These are phyloP conservation scores for Ustilago hordei DNA, from an alignment of 1,284 basidiomycete species.

Conservation along the genomic window DNA sequence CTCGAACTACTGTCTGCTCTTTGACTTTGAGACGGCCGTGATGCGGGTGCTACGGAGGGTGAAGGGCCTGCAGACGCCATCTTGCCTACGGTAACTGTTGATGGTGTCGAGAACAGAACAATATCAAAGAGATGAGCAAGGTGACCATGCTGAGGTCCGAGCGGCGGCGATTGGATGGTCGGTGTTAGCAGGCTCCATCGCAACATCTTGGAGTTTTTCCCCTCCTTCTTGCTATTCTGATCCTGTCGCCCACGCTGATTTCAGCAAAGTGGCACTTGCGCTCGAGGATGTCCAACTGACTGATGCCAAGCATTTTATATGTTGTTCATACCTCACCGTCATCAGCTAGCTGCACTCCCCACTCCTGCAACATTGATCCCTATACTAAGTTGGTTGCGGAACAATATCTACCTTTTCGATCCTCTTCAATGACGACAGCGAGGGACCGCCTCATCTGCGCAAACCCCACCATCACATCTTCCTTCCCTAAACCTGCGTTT, in stretches of 20 bases:
- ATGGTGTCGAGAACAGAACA: neutral
- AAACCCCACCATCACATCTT: neutral
- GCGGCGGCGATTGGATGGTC: neutral
- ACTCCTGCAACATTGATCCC: neutral
- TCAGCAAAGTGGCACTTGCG: neutral
- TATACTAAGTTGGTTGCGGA: neutral
- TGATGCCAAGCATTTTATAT: conserved; percentile 6
- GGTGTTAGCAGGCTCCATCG: neutral
- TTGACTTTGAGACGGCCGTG: conserved; percentile 13
- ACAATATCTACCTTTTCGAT: neutral
- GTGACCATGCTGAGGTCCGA: neutral
- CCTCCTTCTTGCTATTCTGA: neutral
- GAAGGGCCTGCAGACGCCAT: conserved; percentile 16
- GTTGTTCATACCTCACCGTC: neutral
- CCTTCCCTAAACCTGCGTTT: neutral
- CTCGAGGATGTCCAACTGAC: neutral
- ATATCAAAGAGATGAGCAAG: neutral
- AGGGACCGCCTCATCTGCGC: neutral
- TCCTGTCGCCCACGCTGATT: neutral
- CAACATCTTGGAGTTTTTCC: neutral
- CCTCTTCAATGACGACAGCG: neutral
- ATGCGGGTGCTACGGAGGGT: neutral
- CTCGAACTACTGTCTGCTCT: neutral
- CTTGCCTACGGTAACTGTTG: neutral
- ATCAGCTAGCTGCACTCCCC: neutral